Evolutionary conservation across 768 basidiomycete genomes (phyloP).

Genomic region (Lactarius hengduanensis): DNA sequence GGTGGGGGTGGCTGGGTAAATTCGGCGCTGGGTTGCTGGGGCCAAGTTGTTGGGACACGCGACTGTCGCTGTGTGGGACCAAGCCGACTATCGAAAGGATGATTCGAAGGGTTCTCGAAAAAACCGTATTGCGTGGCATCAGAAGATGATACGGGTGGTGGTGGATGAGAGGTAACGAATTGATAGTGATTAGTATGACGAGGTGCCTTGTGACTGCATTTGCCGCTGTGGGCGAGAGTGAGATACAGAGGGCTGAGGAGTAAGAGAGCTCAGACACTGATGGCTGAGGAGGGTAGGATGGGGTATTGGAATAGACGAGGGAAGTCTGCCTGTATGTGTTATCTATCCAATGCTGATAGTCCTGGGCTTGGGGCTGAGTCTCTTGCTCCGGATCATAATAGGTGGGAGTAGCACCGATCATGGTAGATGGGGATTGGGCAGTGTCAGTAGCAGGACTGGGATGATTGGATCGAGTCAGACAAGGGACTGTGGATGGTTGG

Average conservation of each 20-base stretch:
- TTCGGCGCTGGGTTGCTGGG: not conserved
- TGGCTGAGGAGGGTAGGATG: slow-evolving; percentile 1
- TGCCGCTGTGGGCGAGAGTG: not conserved
- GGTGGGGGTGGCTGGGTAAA: not conserved
- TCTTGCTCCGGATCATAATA: slow-evolving; percentile 29
- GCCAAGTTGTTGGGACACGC: not conserved
- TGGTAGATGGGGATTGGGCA: slow-evolving; percentile 13
- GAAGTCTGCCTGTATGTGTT: slow-evolving; percentile 2
- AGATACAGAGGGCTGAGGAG: not conserved
- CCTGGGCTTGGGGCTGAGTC: slow-evolving; percentile 10
- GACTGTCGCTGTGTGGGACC: not conserved
- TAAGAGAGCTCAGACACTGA: not conserved
- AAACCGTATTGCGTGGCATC: not conserved
- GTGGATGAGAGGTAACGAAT: slow-evolving; percentile 16
- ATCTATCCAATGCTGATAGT: slow-evolving; percentile 22
- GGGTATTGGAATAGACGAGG: not conserved
- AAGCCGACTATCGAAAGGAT: not conserved
- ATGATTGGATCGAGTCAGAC: not conserved
- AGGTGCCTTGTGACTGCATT: not conserved
- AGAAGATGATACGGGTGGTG: not conserved
- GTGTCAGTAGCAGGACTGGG: slow-evolving; percentile 3
- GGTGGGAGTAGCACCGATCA: slow-evolving; percentile 31
- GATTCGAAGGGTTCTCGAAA: not conserved
- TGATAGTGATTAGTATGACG: slow-evolving; percentile 23
- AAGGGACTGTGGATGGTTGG: slow-evolving; percentile 9